phyloP scores from a whole-genome alignment of 2,329 filamentous ascomycete species.

The Domatiomyces globalis region DNA sequence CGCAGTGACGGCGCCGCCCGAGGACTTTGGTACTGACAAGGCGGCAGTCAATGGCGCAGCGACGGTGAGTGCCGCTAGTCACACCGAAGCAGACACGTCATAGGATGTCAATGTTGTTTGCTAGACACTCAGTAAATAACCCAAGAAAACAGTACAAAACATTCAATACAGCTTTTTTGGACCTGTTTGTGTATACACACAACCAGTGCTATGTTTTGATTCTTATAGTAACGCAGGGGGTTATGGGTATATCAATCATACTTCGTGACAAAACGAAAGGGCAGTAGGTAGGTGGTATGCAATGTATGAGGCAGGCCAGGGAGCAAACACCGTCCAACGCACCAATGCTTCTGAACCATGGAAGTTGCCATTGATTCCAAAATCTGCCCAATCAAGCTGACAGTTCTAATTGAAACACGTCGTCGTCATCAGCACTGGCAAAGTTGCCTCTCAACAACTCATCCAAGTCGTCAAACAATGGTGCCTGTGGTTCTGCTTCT shows the following conservation, averaged over 20 bases:
- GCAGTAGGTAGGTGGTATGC: not conserved
- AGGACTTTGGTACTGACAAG: slow-evolving; percentile 8
- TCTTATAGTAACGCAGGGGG: slow-evolving; percentile 3
- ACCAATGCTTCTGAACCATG: not conserved
- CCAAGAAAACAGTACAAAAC: not conserved
- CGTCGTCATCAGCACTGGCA: slow-evolving; percentile 15
- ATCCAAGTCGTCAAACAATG: slow-evolving; percentile 15
- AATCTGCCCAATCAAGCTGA: slow-evolving; percentile 2
- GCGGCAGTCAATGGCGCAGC: slow-evolving; percentile 7
- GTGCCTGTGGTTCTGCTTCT: slow-evolving; percentile 17
- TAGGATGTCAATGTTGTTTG: not conserved
- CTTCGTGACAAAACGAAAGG: not conserved
- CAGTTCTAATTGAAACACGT: slow-evolving; percentile 15
- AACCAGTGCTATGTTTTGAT: not conserved
- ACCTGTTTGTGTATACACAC: not conserved
- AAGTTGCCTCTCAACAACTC: slow-evolving; percentile 18
- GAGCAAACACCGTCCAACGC: not conserved
- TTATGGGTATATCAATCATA: slow-evolving; percentile 8
- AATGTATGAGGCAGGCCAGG: too few relatives aligned
- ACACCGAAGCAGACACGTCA: too few relatives aligned
- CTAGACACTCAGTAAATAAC: not conserved
- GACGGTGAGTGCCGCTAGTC: not conserved
- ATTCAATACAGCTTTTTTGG: not conserved
- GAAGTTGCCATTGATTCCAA: too few relatives aligned
- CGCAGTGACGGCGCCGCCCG: slow-evolving; percentile 22